These are phyloP conservation scores for Mentha longifolia DNA, from an alignment of 257 asterid genomes.

Conservation along the genomic window DNA sequence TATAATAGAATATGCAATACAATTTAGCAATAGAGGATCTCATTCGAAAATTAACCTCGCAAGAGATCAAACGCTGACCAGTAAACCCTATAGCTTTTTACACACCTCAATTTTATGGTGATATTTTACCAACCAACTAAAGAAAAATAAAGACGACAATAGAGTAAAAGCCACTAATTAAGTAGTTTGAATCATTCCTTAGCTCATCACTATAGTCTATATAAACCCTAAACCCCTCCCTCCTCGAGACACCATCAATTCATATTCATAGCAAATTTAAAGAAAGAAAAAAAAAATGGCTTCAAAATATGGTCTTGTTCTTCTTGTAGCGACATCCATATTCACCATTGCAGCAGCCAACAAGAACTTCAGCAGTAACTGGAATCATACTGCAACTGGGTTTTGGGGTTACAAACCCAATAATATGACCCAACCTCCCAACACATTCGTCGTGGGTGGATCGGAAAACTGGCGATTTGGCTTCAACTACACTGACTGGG, in stretches of 20 bases:
- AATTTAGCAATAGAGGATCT: no score
- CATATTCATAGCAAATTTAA: background rate
- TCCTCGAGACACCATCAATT: background rate
- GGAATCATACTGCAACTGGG: background rate
- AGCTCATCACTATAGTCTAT: background rate
- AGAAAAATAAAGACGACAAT: background rate
- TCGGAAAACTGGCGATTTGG: slow-evolving; percentile 71
- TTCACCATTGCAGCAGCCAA: background rate
- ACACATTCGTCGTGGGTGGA: slow-evolving; percentile 57
- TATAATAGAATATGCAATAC: no score
- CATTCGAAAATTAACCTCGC: no score
- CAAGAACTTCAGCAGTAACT: background rate
- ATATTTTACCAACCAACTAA: background rate
- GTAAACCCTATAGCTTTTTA: no score
- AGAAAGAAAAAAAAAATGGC: no score
- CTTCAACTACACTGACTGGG: slow-evolving; percentile 72
- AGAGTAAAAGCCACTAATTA: background rate
- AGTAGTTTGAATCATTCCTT: background rate
- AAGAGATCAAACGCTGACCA: no score
- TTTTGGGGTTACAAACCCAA: background rate
- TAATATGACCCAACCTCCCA: slow-evolving; percentile 32
- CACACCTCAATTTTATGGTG: background rate
- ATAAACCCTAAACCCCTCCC: slow-evolving; percentile 2
- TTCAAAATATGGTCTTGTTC: background rate
- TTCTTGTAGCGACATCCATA: background rate